These are phyloP conservation scores for Russula griseocarnosa DNA, from an alignment of 768 basidiomycete genomes.

Conservation along the genomic window DNA sequence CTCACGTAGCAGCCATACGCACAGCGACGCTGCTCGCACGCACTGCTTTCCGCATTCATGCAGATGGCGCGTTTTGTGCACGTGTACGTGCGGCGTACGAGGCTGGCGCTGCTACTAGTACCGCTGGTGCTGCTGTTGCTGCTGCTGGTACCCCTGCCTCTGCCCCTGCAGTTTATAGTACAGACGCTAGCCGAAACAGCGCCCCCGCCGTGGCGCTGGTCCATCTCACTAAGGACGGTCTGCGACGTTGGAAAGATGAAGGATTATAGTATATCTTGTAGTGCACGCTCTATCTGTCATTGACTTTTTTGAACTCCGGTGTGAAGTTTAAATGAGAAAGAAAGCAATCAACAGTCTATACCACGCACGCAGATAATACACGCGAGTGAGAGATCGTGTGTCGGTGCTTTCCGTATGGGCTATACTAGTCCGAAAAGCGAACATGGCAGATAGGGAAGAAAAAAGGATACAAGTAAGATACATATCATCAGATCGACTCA, in stretches of 20 bases:
- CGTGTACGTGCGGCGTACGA: conserved; percentile 24
- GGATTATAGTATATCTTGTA: no score
- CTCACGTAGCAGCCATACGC: conserved; percentile 23
- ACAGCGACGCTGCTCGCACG: conserved; percentile 23
- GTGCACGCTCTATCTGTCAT: neutral
- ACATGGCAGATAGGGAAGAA: neutral
- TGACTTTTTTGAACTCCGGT: no score
- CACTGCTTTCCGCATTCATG: conserved; percentile 24
- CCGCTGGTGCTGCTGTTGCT: neutral
- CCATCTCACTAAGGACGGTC: neutral
- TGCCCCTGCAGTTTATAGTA: neutral
- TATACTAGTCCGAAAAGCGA: neutral
- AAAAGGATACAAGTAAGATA: neutral
- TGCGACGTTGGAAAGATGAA: neutral
- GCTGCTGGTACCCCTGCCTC: no score
- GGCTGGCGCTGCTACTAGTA: neutral
- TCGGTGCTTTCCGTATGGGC: neutral
- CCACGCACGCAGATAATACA: neutral
- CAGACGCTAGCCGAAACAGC: no score
- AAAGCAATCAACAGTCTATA: neutral
- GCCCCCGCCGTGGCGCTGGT: neutral
- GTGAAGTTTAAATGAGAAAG: neutral
- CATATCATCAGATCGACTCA: conserved; percentile 1
- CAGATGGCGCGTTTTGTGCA: conserved; percentile 22
- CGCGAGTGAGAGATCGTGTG: neutral